These are phyloP conservation scores for Hypoxylon rickii DNA, from an alignment of 495 filamentous ascomycete species.

Conservation along the genomic window DNA sequence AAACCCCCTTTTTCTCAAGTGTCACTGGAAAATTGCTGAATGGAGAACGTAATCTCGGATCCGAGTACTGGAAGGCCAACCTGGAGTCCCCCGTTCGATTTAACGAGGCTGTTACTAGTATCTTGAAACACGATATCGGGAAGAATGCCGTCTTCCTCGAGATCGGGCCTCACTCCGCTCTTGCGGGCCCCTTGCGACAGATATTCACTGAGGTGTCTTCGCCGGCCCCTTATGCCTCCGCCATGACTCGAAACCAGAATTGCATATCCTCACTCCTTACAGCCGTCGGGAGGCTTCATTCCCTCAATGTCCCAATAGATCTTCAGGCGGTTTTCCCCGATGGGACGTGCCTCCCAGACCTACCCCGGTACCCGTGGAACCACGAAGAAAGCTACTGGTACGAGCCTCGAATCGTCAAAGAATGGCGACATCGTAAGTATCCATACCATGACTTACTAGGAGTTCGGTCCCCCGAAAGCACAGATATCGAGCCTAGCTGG, in stretches of 20 bases:
- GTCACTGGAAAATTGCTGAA: conserved; percentile 33
- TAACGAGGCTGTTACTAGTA: conserved; percentile 23
- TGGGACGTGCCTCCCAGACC: conserved; percentile 18
- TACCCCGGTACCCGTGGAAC: conserved; percentile 48
- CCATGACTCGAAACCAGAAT: conserved; percentile 37
- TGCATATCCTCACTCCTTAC: conserved; percentile 33
- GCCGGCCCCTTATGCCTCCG: conserved; percentile 36
- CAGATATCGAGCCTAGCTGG: conserved; percentile 47
- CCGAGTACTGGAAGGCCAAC: conserved; percentile 37
- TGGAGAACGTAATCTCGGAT: conserved; percentile 8
- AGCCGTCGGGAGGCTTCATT: conserved; percentile 37
- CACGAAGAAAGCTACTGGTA: conserved; percentile 45
- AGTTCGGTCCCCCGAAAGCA: conserved; percentile 35
- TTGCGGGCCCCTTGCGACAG: conserved; percentile 55
- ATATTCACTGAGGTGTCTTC: conserved; percentile 42
- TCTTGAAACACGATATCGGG: conserved; percentile 21
- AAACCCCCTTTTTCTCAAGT: conserved; percentile 37
- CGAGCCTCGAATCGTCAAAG: conserved; percentile 43
- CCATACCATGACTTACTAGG: conserved; percentile 54
- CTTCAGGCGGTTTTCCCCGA: conserved; percentile 33
- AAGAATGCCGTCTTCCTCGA: conserved; percentile 49
- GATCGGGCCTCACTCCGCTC: conserved; percentile 60
- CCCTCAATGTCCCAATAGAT: conserved; percentile 43
- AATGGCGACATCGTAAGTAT: conserved; percentile 45
- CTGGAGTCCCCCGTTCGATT: conserved; percentile 41